Conservation (phyloP, 805 yeast species). For the Candida boleticola region DNA sequence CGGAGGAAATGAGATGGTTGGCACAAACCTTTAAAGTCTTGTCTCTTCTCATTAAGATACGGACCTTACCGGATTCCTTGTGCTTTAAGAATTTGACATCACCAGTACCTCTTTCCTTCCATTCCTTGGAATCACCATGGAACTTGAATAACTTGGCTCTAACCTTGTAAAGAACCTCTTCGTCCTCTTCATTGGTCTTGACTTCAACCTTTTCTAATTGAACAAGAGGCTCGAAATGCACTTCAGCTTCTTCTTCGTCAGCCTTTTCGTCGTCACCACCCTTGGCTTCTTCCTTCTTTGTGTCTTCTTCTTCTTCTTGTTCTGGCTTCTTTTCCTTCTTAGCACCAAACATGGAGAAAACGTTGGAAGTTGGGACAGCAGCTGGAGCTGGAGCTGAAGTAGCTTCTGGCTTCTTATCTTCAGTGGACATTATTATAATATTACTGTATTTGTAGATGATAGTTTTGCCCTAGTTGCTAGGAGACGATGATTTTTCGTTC, state of each 20-base stretch:
- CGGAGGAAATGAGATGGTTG: slow-evolving; percentile 85
- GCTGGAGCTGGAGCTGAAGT: slow-evolving; percentile 29
- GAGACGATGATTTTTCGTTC: background rate
- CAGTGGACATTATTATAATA: slow-evolving; percentile 24
- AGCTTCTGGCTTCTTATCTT: slow-evolving; percentile 28
- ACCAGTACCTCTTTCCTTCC: slow-evolving; percentile 99
- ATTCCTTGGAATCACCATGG: slow-evolving; percentile 79
- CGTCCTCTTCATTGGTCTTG: slow-evolving; percentile 61
- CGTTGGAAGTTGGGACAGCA: slow-evolving; percentile 71
- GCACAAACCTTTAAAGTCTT: slow-evolving; percentile 98
- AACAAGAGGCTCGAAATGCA: slow-evolving; percentile 95
- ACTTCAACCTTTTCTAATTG: slow-evolving; percentile 94
- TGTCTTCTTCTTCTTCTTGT: slow-evolving; percentile 16
- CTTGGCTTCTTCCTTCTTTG: slow-evolving; percentile 22
- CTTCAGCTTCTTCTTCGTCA: slow-evolving; percentile 66
- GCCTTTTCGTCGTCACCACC: slow-evolving; percentile 55
- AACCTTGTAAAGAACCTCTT: slow-evolving; percentile 52
- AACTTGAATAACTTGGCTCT: slow-evolving; percentile 95
- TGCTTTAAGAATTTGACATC: slow-evolving; percentile 95
- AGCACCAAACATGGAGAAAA: slow-evolving; percentile 95
- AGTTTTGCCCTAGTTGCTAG: background rate
- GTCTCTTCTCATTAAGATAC: slow-evolving; percentile 98
- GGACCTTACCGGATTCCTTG: slow-evolving; percentile 75
- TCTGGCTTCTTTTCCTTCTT: slow-evolving; percentile 65
- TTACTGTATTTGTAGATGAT: background rate